phyloP scores from a whole-genome alignment of 768 basidiomycete species.

The Nidularia sp. region DNA sequence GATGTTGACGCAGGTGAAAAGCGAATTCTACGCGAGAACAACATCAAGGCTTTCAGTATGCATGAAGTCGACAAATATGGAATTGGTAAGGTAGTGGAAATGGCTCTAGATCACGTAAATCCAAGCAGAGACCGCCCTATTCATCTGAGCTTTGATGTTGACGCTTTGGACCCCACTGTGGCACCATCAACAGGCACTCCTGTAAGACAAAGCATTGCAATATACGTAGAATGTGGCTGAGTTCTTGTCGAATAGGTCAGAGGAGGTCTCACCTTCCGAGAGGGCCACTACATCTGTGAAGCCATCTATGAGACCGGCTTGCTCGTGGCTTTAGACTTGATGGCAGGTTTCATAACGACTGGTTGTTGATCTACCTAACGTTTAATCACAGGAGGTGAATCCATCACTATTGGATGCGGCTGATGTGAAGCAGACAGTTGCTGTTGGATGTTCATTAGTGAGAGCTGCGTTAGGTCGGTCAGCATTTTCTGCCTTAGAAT shows the following conservation, averaged over 20 bases:
- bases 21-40: conserved; percentile 72
- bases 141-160: conserved; percentile 96
- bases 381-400: conserved; percentile 77
- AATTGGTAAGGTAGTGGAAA: conserved; percentile 91
- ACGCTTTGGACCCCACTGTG: conserved; percentile 89
- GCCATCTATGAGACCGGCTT: conserved; percentile 89
- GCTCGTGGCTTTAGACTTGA: conserved; percentile 88
- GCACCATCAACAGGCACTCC: conserved; percentile 96
- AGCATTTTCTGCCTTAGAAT: background rate
- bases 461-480: conserved; percentile 75
- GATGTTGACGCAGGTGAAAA: conserved; percentile 91
- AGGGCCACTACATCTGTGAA: conserved; percentile 98
- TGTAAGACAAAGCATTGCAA: conserved; percentile 33
- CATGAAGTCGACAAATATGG: conserved; percentile 89
- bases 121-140: conserved; percentile 80
- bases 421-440: conserved; percentile 83
- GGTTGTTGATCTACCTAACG: conserved; percentile 2
- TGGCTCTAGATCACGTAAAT: conserved; percentile 95
- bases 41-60: conserved; percentile 88
- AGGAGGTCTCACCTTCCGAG: conserved; percentile 93
- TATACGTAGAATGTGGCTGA: background rate
- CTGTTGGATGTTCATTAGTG: conserved; percentile 84
- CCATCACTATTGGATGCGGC: conserved; percentile 80
- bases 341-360: conserved; percentile 50
- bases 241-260: conserved; percentile 52